Conservation (phyloP, 129 eudicot species). For the Oenanthe sinensis region DNA sequence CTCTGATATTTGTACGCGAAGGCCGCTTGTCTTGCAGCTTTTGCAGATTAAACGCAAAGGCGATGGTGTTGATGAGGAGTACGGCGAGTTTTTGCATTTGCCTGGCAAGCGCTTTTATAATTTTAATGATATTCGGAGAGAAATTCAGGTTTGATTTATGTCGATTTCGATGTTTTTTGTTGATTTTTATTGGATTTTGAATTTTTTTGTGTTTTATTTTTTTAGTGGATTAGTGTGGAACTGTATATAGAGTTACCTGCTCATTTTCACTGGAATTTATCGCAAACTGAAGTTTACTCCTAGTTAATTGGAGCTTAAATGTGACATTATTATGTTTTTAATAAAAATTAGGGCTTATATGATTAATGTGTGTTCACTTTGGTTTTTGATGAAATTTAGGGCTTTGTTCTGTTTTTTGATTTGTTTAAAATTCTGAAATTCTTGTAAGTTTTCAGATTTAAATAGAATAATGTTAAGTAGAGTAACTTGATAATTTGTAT, state of each 20-base stretch:
- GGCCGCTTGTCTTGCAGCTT: slow-evolving; percentile 89
- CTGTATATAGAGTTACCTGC: neutral
- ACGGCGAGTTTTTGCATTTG: slow-evolving; percentile 85
- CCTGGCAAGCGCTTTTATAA: slow-evolving; percentile 66
- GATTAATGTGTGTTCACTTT: neutral
- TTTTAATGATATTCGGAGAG: slow-evolving; percentile 74
- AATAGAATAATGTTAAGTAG: neutral
- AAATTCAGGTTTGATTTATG: slow-evolving; percentile 55
- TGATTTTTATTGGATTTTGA: neutral
- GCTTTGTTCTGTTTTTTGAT: neutral
- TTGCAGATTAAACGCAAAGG: slow-evolving; percentile 51
- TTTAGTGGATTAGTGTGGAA: neutral
- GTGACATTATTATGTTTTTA: neutral
- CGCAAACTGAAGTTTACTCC: neutral
- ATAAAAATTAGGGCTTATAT: neutral
- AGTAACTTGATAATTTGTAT: neutral
- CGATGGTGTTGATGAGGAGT: slow-evolving; percentile 74
- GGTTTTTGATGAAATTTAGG: neutral
- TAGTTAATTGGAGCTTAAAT: neutral
- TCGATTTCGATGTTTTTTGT: neutral
- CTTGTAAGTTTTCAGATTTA: neutral
- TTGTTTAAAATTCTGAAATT: no score
- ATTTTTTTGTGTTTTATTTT: no score
- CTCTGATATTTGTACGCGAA: slow-evolving; percentile 85
- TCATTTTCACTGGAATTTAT: neutral